Base-by-base conservation (phyloP, 805 yeast species). In the Pichia membranifaciens region DNA sequence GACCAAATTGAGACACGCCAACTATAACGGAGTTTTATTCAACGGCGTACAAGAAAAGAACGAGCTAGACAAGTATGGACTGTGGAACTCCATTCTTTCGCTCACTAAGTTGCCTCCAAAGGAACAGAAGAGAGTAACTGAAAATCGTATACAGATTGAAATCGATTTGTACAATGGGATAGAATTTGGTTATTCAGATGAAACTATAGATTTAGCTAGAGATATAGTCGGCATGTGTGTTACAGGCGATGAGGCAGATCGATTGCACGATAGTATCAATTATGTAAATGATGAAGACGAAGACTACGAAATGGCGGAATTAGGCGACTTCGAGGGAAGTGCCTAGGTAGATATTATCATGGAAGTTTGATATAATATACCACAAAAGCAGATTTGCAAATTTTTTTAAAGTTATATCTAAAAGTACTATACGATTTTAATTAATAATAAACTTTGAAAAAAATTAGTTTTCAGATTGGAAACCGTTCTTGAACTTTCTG, bases 401-500 rank as follows among this genome's bases (percentile, higher is more conserved):
- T 20, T 33, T 43, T 37, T 37, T 37, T 29, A 32, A 43, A 28
- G 29, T 37, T 35, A 35, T 15, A 31, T 22, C 43, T 38, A 44
- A 45, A 46, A 46, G 42, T 46, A 41, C 41, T 21, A 35, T 9
- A 28, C 33, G 32, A 34, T 13, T 25, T 17, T 25, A 25, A 25
- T 25, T 25, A 25, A 25, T 25, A 8, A 25, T 25, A 25, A 25
- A 25, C 29, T 25, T 25, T 25, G 29, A 25, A 25, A 25, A 25
- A 25, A 35, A 38, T 46, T 48, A 48, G 44, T 43, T 48, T 54
- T 61, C 62, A 67, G 96, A 72, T 76, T 87, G 96, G 96, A 93
- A 93, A 73, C 89, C 95, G 84, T 91, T 91, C 87, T 90, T 87
- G 87, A 91, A 91, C 81, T 89, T 87, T 84, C 98, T 90, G 65